Percentiles rank a stretch among this genome's conserved stretches.
phyloP scores from a whole-genome alignment of 129 eudicot genomes.

The Smallanthus sonchifolius region DNA sequence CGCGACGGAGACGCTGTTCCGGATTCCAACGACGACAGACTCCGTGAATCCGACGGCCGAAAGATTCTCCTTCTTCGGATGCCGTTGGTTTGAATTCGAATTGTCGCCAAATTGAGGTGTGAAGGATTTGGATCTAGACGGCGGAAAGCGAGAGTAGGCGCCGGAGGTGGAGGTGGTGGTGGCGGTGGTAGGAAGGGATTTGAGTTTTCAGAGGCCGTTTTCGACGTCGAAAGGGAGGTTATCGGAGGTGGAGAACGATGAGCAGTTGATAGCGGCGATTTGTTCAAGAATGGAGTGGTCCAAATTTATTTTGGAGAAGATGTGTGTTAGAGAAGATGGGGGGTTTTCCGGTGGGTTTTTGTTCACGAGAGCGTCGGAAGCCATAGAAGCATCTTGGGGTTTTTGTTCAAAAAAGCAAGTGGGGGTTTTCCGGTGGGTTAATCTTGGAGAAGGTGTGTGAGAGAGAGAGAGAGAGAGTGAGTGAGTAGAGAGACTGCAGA shows the following conservation, averaged over 20 bases:
- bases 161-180: slow-evolving; percentile 18
- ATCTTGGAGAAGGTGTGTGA: too few relatives aligned
- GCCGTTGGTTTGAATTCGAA: slow-evolving; percentile 3
- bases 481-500: too few relatives aligned
- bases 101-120: slow-evolving; percentile 21
- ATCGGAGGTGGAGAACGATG: slow-evolving; percentile 32
- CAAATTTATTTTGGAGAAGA: too few relatives aligned
- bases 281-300: slow-evolving; percentile 56
- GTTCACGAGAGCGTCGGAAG: too few relatives aligned
- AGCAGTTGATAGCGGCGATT: slow-evolving; percentile 51
- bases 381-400: too few relatives aligned
- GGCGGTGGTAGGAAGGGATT: slow-evolving; percentile 36
- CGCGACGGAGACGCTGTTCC: slow-evolving; percentile 38
- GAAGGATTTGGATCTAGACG: slow-evolving; percentile 24
- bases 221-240: slow-evolving; percentile 52
- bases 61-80: not conserved
- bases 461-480: too few relatives aligned
- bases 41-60: slow-evolving; percentile 34
- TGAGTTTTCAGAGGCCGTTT: slow-evolving; percentile 49
- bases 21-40: slow-evolving; percentile 25
- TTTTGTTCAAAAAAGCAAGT: too few relatives aligned
- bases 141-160: slow-evolving; percentile 20
- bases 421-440: too few relatives aligned
- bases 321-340: too few relatives aligned
- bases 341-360: too few relatives aligned